Percentiles rank a stretch among this genome's conserved stretches.
Evolutionary conservation across 2,329 filamentous ascomycete species (phyloP).

Genomic region (Sarocladium oryzae): DNA sequence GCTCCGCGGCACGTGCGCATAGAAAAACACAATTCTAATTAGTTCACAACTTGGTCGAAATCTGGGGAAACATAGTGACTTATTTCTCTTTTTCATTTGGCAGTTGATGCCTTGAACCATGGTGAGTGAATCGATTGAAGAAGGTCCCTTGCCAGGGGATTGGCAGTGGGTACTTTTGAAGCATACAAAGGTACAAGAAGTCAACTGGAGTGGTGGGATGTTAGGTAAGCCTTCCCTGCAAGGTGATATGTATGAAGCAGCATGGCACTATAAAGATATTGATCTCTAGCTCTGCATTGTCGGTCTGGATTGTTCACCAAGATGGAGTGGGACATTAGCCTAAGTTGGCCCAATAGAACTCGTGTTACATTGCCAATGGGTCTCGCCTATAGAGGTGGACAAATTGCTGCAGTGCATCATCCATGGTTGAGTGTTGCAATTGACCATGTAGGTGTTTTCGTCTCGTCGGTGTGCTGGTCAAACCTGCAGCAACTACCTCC

Average conservation of each 20-base stretch:
- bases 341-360: constrained; percentile 8
- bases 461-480: not conserved
- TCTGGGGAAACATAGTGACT: not conserved
- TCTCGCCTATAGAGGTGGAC: not conserved
- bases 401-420: not conserved
- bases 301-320: constrained; percentile 3
- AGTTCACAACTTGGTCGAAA: not conserved
- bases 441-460: too few relatives aligned
- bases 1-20: too few relatives aligned
- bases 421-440: not conserved
- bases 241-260: constrained; percentile 8
- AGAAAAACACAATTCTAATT: not conserved
- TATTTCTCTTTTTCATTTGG: not conserved
- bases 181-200: not conserved
- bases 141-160: not conserved
- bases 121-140: not conserved
- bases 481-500: not conserved
- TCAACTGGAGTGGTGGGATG: not conserved
- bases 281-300: not conserved
- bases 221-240: constrained; percentile 9
- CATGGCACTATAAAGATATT: constrained; percentile 3
- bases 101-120: not conserved
- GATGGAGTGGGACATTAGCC: constrained; percentile 6
- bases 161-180: constrained; percentile 7
- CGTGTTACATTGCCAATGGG: not conserved